Evolutionary conservation across 2,329 filamentous ascomycete species (phyloP), one percentile per base, ranked within the genome.

Genomic region (Colletotrichum costaricense): DNA sequence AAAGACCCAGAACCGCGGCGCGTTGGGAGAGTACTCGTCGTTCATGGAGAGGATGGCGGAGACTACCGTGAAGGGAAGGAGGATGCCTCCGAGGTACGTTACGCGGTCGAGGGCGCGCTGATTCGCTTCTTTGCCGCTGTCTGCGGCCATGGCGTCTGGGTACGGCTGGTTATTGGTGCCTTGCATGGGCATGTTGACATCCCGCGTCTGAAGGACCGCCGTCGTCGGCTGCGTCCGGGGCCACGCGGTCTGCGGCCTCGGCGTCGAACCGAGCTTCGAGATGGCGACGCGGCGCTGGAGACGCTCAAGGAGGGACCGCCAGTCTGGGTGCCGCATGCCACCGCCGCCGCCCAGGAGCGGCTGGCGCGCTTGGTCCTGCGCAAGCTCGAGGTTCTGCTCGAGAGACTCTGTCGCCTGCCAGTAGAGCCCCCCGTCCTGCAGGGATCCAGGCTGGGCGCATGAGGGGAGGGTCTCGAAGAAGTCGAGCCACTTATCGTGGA

Each of bases 41-140:
- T 84, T 82, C 79, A 88, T 88, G 16, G 84, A 85, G 16, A 88
- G 79, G 9, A 88, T 81, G 14, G 85, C 82, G 0, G 86, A 84
- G 5, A 88, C 83, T 16, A 88, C 81, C 4, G 84, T 86, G 22
- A 88, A 77, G 2, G 87, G 87, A 1, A 88, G 81, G 5, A 88
- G 78, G 1, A 88, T 77, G 0, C 86, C 87, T 60, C 86, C 87
- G 12, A 88, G 81, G 77, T 88, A 88, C 1, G 85, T 81, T 16
- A 88, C 84, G 6, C 87, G 84, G 77, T 87, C 83, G 8, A 88
- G 81, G 24, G 83, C 82, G 19, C 82, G 81, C 66, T 84, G 77
- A 74, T 84, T 84, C 67, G 81, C 79, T 38, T 82, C 79, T 6
- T 76, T 76, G 11, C 35, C 26, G 19, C 42, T 12, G 22, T 46